Conservation (phyloP, 2,329 filamentous ascomycete genomes). For the Microcyclosporella mali region DNA sequence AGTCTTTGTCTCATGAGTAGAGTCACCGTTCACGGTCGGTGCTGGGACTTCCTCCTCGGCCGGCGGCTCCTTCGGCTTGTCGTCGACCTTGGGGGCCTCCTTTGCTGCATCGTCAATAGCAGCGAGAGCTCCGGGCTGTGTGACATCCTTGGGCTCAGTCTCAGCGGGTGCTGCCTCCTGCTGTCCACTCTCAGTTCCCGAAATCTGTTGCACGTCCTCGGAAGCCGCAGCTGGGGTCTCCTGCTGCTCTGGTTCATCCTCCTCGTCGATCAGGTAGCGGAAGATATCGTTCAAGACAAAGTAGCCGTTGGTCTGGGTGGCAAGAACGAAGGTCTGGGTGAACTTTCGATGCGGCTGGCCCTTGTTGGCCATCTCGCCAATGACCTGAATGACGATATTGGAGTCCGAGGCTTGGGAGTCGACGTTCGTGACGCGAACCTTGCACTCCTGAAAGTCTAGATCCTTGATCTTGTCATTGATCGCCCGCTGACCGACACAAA, state of each 20-base stretch:
- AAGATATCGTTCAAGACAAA: slow-evolving; percentile 98
- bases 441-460: slow-evolving; percentile 93
- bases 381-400: slow-evolving; percentile 96
- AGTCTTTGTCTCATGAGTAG: slow-evolving; percentile 30
- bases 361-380: slow-evolving; percentile 96
- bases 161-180: slow-evolving; percentile 39
- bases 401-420: slow-evolving; percentile 89
- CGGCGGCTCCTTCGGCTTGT: slow-evolving; percentile 42
- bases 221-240: slow-evolving; percentile 54
- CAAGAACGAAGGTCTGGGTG: slow-evolving; percentile 94
- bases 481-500: slow-evolving; percentile 78
- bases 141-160: slow-evolving; percentile 24
- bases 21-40: slow-evolving; percentile 29
- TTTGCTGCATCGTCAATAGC: slow-evolving; percentile 40
- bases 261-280: slow-evolving; percentile 80
- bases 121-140: slow-evolving; percentile 32
- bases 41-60: slow-evolving; percentile 17
- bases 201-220: slow-evolving; percentile 30
- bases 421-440: slow-evolving; percentile 96
- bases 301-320: slow-evolving; percentile 92
- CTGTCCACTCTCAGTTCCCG: slow-evolving; percentile 32
- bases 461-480: slow-evolving; percentile 93
- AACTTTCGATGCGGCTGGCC: slow-evolving; percentile 88
- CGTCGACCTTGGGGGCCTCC: slow-evolving; percentile 66
- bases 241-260: slow-evolving; percentile 64